These are phyloP conservation scores for Dryadomyces sulphureus DNA, from an alignment of 2,329 filamentous ascomycete species.

Conservation along the genomic window DNA sequence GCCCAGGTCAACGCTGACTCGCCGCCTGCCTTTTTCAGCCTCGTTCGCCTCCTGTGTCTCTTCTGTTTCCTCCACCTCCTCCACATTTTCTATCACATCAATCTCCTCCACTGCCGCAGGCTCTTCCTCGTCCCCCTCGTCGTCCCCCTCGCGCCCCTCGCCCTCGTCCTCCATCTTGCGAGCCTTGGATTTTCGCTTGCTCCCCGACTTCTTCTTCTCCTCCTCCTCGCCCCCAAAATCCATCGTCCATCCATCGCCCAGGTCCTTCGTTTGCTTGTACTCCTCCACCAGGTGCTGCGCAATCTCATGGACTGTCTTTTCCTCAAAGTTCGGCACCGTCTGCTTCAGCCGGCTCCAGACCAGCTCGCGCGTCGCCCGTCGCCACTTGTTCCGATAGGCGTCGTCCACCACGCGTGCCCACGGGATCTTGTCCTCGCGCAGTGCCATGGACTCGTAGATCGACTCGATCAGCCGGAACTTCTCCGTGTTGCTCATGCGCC, in stretches of 20 bases:
- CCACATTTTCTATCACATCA: neutral
- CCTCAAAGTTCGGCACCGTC: conserved; percentile 8
- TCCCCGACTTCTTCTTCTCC: neutral
- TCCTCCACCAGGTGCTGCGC: conserved; percentile 7
- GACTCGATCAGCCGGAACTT: conserved; percentile 28
- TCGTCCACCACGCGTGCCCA: conserved; percentile 26
- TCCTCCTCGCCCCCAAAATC: neutral
- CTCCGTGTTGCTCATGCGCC: conserved; percentile 26
- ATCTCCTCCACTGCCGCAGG: neutral
- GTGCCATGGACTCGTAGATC: conserved; percentile 25
- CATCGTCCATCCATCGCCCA: conserved; percentile 6
- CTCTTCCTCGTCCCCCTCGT: neutral
- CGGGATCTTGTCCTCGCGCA: conserved; percentile 29
- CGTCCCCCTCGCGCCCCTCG: neutral
- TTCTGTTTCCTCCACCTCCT: neutral
- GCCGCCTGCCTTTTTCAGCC: neutral
- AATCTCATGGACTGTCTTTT: conserved; percentile 7
- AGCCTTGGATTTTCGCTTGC: neutral
- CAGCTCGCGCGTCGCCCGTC: conserved; percentile 9
- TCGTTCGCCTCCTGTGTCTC: neutral
- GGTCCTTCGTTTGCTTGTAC: conserved; percentile 4
- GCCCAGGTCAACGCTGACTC: neutral
- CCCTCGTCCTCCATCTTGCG: neutral
- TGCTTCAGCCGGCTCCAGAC: conserved; percentile 12
- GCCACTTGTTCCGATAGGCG: conserved; percentile 7